Percentiles rank a stretch among this genome's conserved stretches.
phyloP scores from a whole-genome alignment of 2,329 filamentous ascomycete species.

The Colletotrichum theobromicola region DNA sequence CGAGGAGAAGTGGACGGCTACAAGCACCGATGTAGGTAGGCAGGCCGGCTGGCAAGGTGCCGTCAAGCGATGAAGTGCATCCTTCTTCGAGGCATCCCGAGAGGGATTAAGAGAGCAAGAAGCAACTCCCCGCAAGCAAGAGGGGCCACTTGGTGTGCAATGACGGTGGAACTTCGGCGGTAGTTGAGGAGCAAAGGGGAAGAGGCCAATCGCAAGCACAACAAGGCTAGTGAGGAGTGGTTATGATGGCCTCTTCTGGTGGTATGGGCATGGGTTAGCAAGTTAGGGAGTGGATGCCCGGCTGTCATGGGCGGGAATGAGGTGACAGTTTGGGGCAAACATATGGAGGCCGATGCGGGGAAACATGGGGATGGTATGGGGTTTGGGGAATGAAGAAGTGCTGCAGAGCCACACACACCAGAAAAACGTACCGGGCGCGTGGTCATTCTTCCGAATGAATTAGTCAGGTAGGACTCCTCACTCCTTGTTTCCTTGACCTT shows the following conservation, averaged over 20 bases:
- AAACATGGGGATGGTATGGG: neutral
- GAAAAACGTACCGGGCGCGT: neutral
- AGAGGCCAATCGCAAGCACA: neutral
- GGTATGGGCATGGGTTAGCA: neutral
- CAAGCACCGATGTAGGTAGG: neutral
- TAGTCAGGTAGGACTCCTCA: neutral
- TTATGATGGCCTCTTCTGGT: slow-evolving; percentile 11
- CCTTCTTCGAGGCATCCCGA: neutral
- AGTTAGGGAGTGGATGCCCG: slow-evolving; percentile 1
- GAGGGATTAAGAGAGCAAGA: neutral
- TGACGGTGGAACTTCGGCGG: slow-evolving; percentile 5
- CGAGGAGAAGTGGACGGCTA: neutral
- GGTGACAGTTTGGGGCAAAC: neutral
- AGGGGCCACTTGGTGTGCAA: neutral
- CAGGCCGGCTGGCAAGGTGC: neutral
- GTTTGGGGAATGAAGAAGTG: neutral
- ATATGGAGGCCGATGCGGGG: neutral
- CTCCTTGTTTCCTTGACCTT: neutral
- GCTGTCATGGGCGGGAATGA: slow-evolving; percentile 3
- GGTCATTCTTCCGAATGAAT: neutral
- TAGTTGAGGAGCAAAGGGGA: neutral
- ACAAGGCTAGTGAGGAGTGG: neutral
- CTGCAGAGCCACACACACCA: neutral
- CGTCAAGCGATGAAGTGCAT: neutral
- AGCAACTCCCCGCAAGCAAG: neutral